A percentile compares a stretch with the other conserved stretches of the same genome.
Conservation (phyloP, 1,284 basidiomycete species). For the Agroathelia rolfsii region DNA sequence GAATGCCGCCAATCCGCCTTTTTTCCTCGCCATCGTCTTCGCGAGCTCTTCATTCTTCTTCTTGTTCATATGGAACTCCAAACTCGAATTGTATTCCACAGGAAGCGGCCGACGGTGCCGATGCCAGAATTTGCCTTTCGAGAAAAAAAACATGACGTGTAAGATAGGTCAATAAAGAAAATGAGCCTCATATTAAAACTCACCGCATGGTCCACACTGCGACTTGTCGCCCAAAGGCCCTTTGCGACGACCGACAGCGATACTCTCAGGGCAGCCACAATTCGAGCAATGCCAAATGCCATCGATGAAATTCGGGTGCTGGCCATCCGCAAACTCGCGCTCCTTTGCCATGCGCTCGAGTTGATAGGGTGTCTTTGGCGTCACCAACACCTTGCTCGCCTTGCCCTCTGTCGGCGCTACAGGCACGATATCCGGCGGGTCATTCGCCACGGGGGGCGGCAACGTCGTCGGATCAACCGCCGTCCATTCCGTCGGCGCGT, state of each 20-base stretch:
- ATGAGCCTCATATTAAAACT: conserved; percentile 22
- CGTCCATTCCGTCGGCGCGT: conserved; percentile 52
- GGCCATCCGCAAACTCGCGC: conserved; percentile 69
- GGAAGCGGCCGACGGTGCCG: conserved; percentile 69
- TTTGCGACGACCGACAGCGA: conserved; percentile 77
- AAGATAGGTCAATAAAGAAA: conserved; percentile 5
- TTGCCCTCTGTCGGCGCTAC: conserved; percentile 34
- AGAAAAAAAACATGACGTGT: conserved; percentile 11
- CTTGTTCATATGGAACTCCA: conserved; percentile 54
- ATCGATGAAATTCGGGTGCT: conserved; percentile 73
- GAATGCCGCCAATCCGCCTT: conserved; percentile 37
- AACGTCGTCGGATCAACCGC: conserved; percentile 49
- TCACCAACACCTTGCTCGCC: conserved; percentile 33
- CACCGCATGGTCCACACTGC: conserved; percentile 87
- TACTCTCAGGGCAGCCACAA: conserved; percentile 79
- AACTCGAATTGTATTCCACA: conserved; percentile 66
- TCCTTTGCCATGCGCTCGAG: conserved; percentile 73
- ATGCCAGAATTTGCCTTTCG: conserved; percentile 76
- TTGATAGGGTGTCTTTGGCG: conserved; percentile 59
- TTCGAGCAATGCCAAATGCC: conserved; percentile 90
- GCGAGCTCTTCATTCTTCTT: conserved; percentile 45
- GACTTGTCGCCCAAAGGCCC: conserved; percentile 86
- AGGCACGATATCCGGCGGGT: conserved; percentile 33
- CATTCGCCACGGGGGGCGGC: conserved; percentile 48
- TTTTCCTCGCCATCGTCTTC: conserved; percentile 41